A percentile compares a stretch with the other conserved stretches of the same genome.
These are phyloP conservation scores for Leccinellum albellum DNA, from an alignment of 768 basidiomycete genomes.

Conservation along the genomic window DNA sequence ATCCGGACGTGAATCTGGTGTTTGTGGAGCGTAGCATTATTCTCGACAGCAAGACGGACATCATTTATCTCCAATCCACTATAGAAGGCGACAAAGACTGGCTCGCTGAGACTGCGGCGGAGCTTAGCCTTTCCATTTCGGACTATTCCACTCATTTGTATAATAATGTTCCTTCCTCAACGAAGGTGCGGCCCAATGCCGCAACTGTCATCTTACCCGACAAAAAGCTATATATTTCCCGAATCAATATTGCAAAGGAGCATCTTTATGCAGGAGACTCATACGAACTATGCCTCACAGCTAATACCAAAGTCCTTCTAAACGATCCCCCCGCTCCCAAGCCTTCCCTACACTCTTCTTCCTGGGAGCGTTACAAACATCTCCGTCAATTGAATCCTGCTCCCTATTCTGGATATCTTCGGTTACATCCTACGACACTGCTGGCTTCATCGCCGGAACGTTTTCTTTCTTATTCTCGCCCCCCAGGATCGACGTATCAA, in stretches of 20 bases:
- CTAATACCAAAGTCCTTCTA: constrained; percentile 56
- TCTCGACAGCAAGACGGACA: constrained; percentile 49
- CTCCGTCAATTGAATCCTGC: constrained; percentile 81
- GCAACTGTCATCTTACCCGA: constrained; percentile 51
- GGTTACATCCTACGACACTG: constrained; percentile 71
- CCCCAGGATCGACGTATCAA: constrained; percentile 64
- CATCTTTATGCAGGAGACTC: constrained; percentile 80
- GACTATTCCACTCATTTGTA: constrained; percentile 10
- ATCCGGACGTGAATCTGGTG: constrained; percentile 71
- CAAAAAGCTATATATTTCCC: constrained; percentile 56
- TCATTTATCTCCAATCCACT: constrained; percentile 63
- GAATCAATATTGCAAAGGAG: constrained; percentile 69
- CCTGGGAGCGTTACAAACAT: constrained; percentile 72
- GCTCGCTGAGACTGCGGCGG: constrained; percentile 43
- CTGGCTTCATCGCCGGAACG: constrained; percentile 90
- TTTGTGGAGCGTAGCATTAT: constrained; percentile 80
- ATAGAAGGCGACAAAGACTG: constrained; percentile 56
- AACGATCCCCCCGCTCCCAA: constrained; percentile 30
- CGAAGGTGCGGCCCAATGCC: constrained; percentile 19
- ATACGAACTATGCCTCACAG: constrained; percentile 91
- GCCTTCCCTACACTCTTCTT: constrained; percentile 27
- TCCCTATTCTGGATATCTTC: constrained; percentile 80
- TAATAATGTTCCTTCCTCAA: constrained; percentile 22
- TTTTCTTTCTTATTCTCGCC: constrained; percentile 77
- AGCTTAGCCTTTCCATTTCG: constrained; percentile 13